phyloP scores from a whole-genome alignment of 2,329 filamentous ascomycete species.

The Hymenoscyphus albidus region DNA sequence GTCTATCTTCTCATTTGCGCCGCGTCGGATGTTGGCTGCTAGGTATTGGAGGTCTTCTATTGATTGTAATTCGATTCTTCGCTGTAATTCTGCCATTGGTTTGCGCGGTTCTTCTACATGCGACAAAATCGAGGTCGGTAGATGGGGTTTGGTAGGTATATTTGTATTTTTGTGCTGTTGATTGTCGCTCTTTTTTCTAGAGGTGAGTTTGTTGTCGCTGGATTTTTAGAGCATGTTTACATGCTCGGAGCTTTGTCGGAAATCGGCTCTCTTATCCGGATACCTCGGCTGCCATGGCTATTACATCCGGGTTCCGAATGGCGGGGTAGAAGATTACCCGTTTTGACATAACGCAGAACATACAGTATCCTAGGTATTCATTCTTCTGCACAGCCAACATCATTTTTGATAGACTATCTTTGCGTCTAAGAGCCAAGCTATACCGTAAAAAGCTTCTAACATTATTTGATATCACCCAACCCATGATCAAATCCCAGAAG shows the following conservation, averaged over 20 bases:
- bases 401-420: too few species aligned
- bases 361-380: too few species aligned
- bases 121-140: neutral
- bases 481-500: too few species aligned
- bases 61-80: conserved; percentile 77
- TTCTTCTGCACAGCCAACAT: too few species aligned
- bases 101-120: neutral
- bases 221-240: neutral
- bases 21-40: conserved; percentile 63
- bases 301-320: neutral
- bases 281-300: neutral
- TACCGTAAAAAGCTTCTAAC: too few species aligned
- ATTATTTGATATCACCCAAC: too few species aligned
- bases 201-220: neutral
- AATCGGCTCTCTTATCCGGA: neutral
- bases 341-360: too few species aligned
- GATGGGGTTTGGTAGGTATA: neutral
- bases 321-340: too few species aligned
- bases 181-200: neutral
- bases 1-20: conserved; percentile 64
- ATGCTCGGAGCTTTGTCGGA: neutral
- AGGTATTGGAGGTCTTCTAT: conserved; percentile 69
- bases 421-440: too few species aligned
- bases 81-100: conserved; percentile 48
- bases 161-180: neutral